Base-by-base conservation (phyloP, 164 flowering plant species). In the Tetracentron sinense region DNA sequence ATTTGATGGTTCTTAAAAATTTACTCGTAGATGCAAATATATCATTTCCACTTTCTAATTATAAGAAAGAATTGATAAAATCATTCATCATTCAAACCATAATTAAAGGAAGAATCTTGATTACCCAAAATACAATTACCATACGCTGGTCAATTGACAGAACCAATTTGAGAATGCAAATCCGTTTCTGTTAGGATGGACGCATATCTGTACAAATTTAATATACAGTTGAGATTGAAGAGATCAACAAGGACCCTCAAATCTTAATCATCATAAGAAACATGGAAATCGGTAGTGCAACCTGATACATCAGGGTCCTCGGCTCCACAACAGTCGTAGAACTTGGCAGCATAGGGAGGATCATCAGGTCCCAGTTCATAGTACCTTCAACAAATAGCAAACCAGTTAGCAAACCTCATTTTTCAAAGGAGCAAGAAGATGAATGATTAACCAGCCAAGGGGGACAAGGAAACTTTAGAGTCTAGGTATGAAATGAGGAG, bases 261-360 rank as follows among this genome's bases (percentile, higher is more conserved):
- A n/a, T n/a, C n/a, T 23, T 77, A 79, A 62, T 87, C 92, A 51
- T 89, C 92, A 64, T 87, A 87, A 25, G 96, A 87, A 25, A 85
- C 76, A 67, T 87, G 93, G 56, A 58, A 74, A 68, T 76, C 69
- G 22, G 83, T 78, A 28, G 76, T 72, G 80, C 96, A 87, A 51
- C 96, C 96, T 49, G 83, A 61, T 28, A 92, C 89, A 22, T 75
- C 74, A 19, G 87, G 83, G 33, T 89, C 86, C 77, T 87, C 93
- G 7, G 92, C 91, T 52, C 96, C 96, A 66, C 93, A 85, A 50
- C 96, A 85, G 61, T 89, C 96, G 21, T 80, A 89, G 65, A 89
- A 89, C 75, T 85, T 89, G 62, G 96, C 96, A 71, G 88, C 89
- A 74, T 85, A 89, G 0, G 93, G 96, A 49, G 93, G 92, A 71